Evolutionary conservation across 225 moss, liverwort and hornwort species (phyloP).

Genomic region (Pseudisothecium myosuroides): DNA sequence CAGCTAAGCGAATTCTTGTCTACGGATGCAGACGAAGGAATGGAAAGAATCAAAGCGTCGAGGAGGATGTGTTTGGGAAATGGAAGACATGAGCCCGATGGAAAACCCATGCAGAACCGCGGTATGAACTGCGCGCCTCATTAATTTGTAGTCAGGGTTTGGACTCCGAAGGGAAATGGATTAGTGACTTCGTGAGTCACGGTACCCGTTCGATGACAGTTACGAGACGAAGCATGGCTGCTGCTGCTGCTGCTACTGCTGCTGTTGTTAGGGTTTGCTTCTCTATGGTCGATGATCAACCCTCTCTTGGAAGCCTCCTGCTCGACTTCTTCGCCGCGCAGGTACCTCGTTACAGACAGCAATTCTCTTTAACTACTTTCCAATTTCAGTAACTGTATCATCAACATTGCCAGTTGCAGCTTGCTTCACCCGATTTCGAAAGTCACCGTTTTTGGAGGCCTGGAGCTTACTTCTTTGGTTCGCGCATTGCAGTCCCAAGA

Average conservation of each 20-base stretch:
- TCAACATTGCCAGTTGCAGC: background rate
- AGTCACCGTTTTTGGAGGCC: background rate
- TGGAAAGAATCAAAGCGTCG: background rate
- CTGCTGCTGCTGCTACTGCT: background rate
- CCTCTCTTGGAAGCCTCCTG: background rate
- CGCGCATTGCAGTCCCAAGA: background rate
- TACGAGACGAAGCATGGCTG: background rate
- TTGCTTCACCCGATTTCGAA: background rate
- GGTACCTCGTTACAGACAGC: background rate
- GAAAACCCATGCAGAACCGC: background rate
- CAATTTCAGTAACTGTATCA: background rate
- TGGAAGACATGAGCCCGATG: background rate
- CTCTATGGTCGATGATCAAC: background rate
- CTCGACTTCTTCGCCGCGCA: background rate
- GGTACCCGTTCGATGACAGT: background rate
- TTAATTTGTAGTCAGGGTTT: background rate
- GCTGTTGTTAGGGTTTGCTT: conserved; percentile 1
- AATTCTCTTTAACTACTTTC: background rate
- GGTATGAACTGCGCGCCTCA: background rate
- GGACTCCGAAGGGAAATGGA: background rate
- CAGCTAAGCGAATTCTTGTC: background rate
- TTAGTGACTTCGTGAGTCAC: background rate
- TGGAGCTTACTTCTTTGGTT: background rate
- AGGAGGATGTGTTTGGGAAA: background rate
- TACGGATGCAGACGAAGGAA: background rate